phyloP scores from a whole-genome alignment of 441 rosid genomes.

The Daphne laureola region DNA sequence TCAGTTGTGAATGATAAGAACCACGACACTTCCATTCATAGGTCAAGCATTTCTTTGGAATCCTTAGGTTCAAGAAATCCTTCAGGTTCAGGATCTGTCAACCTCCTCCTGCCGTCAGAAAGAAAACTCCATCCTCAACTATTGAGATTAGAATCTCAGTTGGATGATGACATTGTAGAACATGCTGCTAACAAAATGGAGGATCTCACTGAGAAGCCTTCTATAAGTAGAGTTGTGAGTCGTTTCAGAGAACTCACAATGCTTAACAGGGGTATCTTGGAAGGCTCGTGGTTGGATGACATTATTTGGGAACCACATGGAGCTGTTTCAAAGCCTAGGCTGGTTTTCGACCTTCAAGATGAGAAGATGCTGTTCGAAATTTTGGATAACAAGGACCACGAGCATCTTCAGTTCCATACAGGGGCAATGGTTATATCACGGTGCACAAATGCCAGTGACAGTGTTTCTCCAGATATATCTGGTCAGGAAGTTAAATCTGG shows the following conservation, averaged over 20 bases:
- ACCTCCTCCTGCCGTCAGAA: conserved; percentile 22
- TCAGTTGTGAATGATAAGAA: conserved; percentile 22
- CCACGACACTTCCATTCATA: conserved; percentile 22
- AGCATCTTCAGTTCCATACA: conserved; percentile 76
- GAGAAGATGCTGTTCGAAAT: conserved; percentile 95
- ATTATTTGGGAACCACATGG: conserved; percentile 75
- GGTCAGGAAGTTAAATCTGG: conserved; percentile 46
- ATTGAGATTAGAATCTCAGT: conserved; percentile 68
- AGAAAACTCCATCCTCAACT: conserved; percentile 78
- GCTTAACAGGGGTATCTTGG: conserved; percentile 55
- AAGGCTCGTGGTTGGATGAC: conserved; percentile 81
- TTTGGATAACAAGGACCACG: conserved; percentile 56
- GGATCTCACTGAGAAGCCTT: conserved; percentile 25
- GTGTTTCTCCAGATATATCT: conserved; percentile 36
- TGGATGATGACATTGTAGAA: conserved; percentile 28
- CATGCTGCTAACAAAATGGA: conserved; percentile 27
- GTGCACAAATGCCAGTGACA: conserved; percentile 38
- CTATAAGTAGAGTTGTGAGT: conserved; percentile 36
- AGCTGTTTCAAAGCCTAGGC: conserved; percentile 51
- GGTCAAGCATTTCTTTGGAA: conserved; percentile 44
- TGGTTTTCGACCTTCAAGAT: conserved; percentile 92
- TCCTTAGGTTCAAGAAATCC: conserved; percentile 40
- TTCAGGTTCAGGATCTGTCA: conserved; percentile 18
- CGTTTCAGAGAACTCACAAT: conserved; percentile 42
- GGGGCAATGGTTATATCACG: conserved; percentile 87